Base-by-base conservation (phyloP, 1,284 basidiomycete genomes). In the Cutaneotrichosporon spelunceum region DNA sequence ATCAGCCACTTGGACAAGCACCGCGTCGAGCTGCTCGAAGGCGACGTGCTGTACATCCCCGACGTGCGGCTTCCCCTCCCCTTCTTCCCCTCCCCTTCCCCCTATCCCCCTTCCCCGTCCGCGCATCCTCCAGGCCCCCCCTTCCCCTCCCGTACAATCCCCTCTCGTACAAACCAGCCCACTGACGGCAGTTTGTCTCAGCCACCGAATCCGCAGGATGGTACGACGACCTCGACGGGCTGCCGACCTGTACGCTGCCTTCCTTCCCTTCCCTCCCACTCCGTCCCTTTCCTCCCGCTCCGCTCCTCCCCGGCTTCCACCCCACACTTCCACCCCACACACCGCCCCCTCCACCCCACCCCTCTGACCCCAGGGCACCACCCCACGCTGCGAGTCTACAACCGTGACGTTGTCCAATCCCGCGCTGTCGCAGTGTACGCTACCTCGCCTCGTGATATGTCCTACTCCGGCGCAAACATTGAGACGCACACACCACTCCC, bases 351-450 rank as follows among this genome's bases (percentile, higher is more conserved):
- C 26, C 6, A 16, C 44, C 19, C 10, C 21, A 8, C 4, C 36
- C 9, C 33, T 21, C 63, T 61, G 23, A 62, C 55, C 13, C 13
- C 36, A 39, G 36, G 36, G 36, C 1, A 81, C 34, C 34, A 21
- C 57, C 27, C 59, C 61, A 23, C 74, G 10, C 78, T 84, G n/a
- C 81, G 79, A 56, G 76, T 84, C 48, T 84, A 84, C 68, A 83
- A 83, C n/a, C 76, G 78, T 24, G 70, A 73, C 23, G 79, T 84
- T 53, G 70, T 71, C 6, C 83, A 84, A 67, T 81, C 79, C 14
- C 77, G 83, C 8, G 74, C 78, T 23, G 82, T 83, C 29, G 80
- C 81, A 63, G 82, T 80, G 0, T 84, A 81, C 66, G 76, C 82
- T 0, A 81, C 81, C 2, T 70, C 71, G 2, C 73, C 77, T 3